Evolutionary conservation across 2,329 filamentous ascomycete species (phyloP).

Genomic region (Ophiostoma piceae): DNA sequence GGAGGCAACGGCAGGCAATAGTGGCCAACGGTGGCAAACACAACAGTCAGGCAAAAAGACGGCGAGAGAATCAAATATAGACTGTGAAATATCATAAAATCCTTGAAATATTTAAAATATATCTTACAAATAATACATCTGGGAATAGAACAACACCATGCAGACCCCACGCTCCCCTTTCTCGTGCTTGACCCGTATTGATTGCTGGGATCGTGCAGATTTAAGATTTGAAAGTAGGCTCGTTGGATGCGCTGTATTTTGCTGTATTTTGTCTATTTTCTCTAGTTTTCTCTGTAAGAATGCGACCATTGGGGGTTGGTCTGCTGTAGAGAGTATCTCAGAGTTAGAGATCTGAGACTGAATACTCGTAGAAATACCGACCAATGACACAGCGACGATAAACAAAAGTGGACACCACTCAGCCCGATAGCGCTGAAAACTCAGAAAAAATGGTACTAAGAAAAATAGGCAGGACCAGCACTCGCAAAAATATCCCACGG

Average conservation of each 20-base stretch:
- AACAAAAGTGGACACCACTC: not conserved
- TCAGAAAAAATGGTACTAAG: not conserved
- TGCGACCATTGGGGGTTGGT: too few relatives aligned
- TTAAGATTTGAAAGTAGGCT: not conserved
- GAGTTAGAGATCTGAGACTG: too few relatives aligned
- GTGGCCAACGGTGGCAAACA: not conserved
- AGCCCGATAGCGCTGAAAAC: slow-evolving; percentile 11
- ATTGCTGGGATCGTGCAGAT: not conserved
- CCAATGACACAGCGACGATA: not conserved
- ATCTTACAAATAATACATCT: too few relatives aligned
- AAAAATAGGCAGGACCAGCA: not conserved
- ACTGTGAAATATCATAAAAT: too few relatives aligned
- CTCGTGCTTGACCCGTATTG: slow-evolving; percentile 4
- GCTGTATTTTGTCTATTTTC: too few relatives aligned
- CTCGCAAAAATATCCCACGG: slow-evolving; percentile 8
- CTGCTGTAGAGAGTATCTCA: too few relatives aligned
- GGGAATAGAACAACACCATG: too few relatives aligned
- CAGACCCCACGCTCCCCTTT: not conserved
- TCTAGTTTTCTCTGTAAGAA: too few relatives aligned
- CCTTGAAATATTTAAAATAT: too few relatives aligned
- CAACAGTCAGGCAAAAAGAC: not conserved
- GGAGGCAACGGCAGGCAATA: not conserved
- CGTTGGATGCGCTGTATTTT: not conserved
- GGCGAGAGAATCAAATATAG: not conserved
- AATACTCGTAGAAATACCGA: too few relatives aligned